These are phyloP conservation scores for Arthrobotrys sinensis DNA, from an alignment of 2,329 filamentous ascomycete species.

Conservation along the genomic window DNA sequence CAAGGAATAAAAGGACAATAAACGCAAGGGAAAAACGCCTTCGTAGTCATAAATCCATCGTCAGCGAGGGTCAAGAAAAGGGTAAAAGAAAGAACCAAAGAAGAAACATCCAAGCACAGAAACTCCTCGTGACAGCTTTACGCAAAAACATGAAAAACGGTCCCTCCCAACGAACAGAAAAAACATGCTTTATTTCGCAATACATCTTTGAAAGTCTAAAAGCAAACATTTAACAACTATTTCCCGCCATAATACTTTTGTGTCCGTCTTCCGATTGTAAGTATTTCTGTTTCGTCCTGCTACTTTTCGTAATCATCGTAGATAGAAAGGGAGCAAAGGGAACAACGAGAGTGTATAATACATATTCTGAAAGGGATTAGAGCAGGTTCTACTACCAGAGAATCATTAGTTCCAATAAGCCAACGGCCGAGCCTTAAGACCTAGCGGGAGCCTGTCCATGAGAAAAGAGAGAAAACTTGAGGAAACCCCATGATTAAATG, in stretches of 20 bases:
- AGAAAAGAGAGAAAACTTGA: constrained; percentile 39
- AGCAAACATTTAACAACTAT: constrained; percentile 21
- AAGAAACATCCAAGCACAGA: constrained; percentile 4
- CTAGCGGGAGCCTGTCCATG: constrained; percentile 58
- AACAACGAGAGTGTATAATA: constrained; percentile 60
- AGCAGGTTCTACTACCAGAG: constrained; percentile 40
- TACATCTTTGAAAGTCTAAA: constrained; percentile 49
- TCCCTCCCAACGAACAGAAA: constrained; percentile 26
- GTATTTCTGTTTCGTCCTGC: constrained; percentile 31
- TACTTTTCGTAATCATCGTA: constrained; percentile 28
- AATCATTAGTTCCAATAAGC: constrained; percentile 35
- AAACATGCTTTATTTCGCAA: constrained; percentile 55
- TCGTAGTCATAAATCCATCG: constrained; percentile 32
- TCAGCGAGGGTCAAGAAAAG: constrained; percentile 40
- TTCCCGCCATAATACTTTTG: constrained; percentile 47
- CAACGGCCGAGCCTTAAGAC: constrained; percentile 32
- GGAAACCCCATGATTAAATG: constrained; percentile 59
- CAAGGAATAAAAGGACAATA: constrained; percentile 8
- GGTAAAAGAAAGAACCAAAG: constrained; percentile 16
- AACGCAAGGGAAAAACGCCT: constrained; percentile 35
- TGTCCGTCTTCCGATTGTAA: constrained; percentile 14
- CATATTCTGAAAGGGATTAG: constrained; percentile 37
- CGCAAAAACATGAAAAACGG: constrained; percentile 28
- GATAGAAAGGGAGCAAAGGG: constrained; percentile 14
- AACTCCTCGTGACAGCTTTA: constrained; percentile 49